Base-by-base conservation (phyloP, 495 filamentous ascomycete species). In the Penicillium samsonianum region DNA sequence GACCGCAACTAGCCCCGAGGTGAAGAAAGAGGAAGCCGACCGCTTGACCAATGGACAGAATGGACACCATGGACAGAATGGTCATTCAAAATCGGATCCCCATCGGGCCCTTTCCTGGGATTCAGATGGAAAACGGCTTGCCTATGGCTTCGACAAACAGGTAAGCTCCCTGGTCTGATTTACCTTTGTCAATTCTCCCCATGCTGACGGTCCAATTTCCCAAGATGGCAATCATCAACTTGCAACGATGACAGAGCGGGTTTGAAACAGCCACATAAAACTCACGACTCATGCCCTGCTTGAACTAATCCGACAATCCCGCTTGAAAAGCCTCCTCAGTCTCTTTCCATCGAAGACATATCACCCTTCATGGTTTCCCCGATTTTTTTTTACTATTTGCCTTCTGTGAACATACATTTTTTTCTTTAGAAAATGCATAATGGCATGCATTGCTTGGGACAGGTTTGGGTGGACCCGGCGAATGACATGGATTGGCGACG, bases 61-160 rank as follows among this genome's bases (percentile, higher is more conserved):
- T 54, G 44, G 26, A 47, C 44, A 48, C 28, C 16, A 76, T 58
- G 75, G 69, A 41, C 74, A 74, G 33, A 78, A 78, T 57, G 75
- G 74, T n/a, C 71, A 55, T 48, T 17, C 55, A 22, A 62, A 70
- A 4, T 53, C 65, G 2, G 58, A 67, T 30, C 63, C 60, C 5
- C 68, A 73, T 60, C 81, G 85, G 40, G 85, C 82, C 55, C 65
- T 93, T 19, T 81, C 82, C 45, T 96, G 90, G 90, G 88, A 93
- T 73, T 78, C 80, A 0, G 83, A 90, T 67, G 88, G 89, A 2
- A 84, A 87, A 61, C 86, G 83, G 65, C 77, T 96, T 55, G 89
- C 87, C 2, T 89, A 87, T 66, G 87, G 89, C 17, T 78, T 85
- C 23, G 85, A 84, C 55, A 86, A 82, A 59, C 78, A 85, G 75